A percentile compares a stretch with the other conserved stretches of the same genome.
These are phyloP conservation scores for Mycena rosella DNA, from an alignment of 768 basidiomycete genomes.

Conservation along the genomic window DNA sequence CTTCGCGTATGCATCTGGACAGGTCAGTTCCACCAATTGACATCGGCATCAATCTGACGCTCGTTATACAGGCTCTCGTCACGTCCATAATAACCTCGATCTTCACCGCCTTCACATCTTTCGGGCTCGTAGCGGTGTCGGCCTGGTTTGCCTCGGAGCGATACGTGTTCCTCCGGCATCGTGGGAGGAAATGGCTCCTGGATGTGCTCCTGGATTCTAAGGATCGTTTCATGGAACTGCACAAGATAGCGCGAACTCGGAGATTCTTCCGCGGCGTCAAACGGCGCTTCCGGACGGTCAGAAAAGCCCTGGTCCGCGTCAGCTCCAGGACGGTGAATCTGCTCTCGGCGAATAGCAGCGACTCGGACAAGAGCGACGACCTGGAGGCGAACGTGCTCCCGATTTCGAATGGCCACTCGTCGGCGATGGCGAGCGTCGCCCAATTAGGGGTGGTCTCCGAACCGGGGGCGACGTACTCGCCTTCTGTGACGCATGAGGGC, in stretches of 20 bases:
- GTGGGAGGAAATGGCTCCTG: constrained; percentile 77
- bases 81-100: constrained; percentile 83
- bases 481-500: background rate
- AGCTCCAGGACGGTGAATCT: constrained; percentile 43
- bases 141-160: constrained; percentile 82
- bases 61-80: constrained; percentile 58
- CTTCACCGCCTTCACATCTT: constrained; percentile 79
- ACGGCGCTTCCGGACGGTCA: constrained; percentile 34
- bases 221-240: constrained; percentile 50
- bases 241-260: constrained; percentile 41
- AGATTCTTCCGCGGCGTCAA: constrained; percentile 33
- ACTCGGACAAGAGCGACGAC: constrained; percentile 44
- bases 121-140: constrained; percentile 78
- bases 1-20: constrained; percentile 80
- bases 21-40: constrained; percentile 56
- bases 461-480: background rate
- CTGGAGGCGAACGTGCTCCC: constrained; percentile 46
- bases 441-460: constrained; percentile 35
- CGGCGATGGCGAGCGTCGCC: constrained; percentile 36
- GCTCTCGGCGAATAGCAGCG: constrained; percentile 39
- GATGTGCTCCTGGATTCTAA: constrained; percentile 67
- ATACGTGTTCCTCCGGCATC: constrained; percentile 71
- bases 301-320: constrained; percentile 39
- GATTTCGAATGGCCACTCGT: constrained; percentile 33
- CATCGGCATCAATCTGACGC: background rate